Evolutionary conservation across 2,329 filamentous ascomycete species (phyloP), one percentile per base, ranked within the genome.

Genomic region (Teratosphaeria pseudoeucalypti): DNA sequence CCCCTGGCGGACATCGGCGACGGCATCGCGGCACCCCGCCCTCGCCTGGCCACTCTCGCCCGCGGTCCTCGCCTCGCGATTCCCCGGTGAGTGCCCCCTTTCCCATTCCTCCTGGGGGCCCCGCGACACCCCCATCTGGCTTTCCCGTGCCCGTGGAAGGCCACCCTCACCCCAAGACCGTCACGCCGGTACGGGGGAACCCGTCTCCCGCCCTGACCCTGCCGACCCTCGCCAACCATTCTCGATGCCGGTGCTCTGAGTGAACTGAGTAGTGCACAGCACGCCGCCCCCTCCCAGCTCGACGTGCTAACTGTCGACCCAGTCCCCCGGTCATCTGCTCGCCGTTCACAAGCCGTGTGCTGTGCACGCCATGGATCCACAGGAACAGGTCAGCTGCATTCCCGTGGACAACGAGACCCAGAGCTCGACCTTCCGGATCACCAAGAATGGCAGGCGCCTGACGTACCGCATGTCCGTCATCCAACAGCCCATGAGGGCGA

Each of bases 401-500:
- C 73, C 75, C 49, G 76, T 81, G 64, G 73, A 77, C 61, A 84
- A 84, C 70, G 82, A 85, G 77, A 83, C 81, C 23, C 76, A 77
- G 59, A 78, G 78, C 69, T 74, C 75, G 32, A 73, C 76, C 61
- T 76, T 75, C 62, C 80, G 87, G 56, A 78, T 82, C 57, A 95
- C 90, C 52, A 85, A 85, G 67, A 86, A 88, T 67, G 89, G 89
- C 63, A 85, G 89, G 66, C 85, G 81, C 63, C 82, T 96, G 66
- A 90, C 85, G 71, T 97, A 97, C 75, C 81, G 83, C 64, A 79
- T 97, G 74, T 85, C 84, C 61, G 91, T 97, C 59, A 86, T 96
- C 68, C 94, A 99, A 76, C 90, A 97, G 73, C 94, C 94, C 23
- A 88, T 95, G 77, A 89, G 92, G 69, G 92, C 94, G 56, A 84